Percentiles rank a stretch among this genome's conserved stretches.
These are phyloP conservation scores for Phytophthora citricola DNA, from an alignment of 352 stramenopile species.

Conservation along the genomic window DNA sequence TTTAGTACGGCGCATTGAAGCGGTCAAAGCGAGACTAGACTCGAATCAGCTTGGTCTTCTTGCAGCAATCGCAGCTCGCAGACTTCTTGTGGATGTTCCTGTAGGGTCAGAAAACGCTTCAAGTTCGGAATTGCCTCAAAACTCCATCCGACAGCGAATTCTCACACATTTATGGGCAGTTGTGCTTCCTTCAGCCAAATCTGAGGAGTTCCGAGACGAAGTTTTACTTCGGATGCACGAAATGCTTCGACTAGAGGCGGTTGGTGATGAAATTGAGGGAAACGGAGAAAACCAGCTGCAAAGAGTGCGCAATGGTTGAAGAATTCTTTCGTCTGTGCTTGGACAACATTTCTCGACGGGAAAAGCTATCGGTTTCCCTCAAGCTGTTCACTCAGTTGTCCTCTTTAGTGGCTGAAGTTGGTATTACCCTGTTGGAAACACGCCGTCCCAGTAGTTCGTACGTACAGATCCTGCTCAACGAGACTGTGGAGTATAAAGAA, in stretches of 20 bases:
- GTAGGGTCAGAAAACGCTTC: neutral
- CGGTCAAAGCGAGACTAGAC: slow-evolving; percentile 28
- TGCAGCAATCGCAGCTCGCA: slow-evolving; percentile 39
- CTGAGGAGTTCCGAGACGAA: slow-evolving; percentile 38
- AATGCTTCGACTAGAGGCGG: slow-evolving; percentile 35
- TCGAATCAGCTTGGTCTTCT: slow-evolving; percentile 42
- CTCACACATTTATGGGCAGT: slow-evolving; percentile 53
- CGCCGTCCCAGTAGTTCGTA: slow-evolving; percentile 1
- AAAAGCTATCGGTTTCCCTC: slow-evolving; percentile 31
- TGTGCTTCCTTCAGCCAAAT: slow-evolving; percentile 23
- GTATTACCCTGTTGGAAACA: slow-evolving; percentile 1
- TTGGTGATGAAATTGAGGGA: slow-evolving; percentile 11
- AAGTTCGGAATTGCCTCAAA: neutral
- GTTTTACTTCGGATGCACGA: slow-evolving; percentile 47
- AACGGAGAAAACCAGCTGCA: neutral
- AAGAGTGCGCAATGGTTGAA: slow-evolving; percentile 20
- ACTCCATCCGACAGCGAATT: slow-evolving; percentile 39
- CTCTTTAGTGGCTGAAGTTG: slow-evolving; percentile 32
- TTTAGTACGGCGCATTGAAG: slow-evolving; percentile 37
- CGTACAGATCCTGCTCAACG: slow-evolving; percentile 31
- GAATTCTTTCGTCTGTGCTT: slow-evolving; percentile 35
- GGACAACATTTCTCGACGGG: slow-evolving; percentile 30
- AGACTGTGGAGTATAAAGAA: slow-evolving; percentile 38
- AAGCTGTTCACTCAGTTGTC: slow-evolving; percentile 50
- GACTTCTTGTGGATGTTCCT: slow-evolving; percentile 11